These are phyloP conservation scores for Scleroderma citrinum DNA, from an alignment of 768 basidiomycete species.

Conservation along the genomic window DNA sequence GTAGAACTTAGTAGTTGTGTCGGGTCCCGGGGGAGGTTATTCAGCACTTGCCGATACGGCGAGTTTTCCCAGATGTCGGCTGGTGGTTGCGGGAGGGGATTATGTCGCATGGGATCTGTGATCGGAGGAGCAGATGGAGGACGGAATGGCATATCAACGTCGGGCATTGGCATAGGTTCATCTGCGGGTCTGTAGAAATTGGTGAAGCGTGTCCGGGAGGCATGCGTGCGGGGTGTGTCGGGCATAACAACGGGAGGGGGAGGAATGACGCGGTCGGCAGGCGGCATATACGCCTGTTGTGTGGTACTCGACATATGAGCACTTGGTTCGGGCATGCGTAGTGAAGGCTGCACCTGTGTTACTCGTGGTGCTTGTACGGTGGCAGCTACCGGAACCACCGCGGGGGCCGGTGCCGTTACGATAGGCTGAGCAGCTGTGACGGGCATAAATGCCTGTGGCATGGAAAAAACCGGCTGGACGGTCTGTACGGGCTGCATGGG, in stretches of 20 bases:
- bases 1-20: constrained; percentile 11
- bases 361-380: constrained; percentile 2
- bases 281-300: not conserved
- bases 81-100: constrained; percentile 64
- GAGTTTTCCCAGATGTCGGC: constrained; percentile 51
- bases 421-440: constrained; percentile 17
- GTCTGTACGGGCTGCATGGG: not conserved
- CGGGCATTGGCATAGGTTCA: not conserved
- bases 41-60: constrained; percentile 50
- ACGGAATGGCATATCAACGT: not conserved
- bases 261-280: too few species aligned
- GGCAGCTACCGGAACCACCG: constrained; percentile 2
- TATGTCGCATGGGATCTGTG: constrained; percentile 16
- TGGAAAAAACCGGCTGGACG: constrained; percentile 5
- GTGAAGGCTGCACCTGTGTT: constrained; percentile 13
- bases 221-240: constrained; percentile 7
- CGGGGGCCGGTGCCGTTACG: constrained; percentile 8
- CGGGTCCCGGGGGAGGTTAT: constrained; percentile 43
- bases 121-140: constrained; percentile 9
- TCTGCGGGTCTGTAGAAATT: constrained; percentile 21
- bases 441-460: constrained; percentile 24
- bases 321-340: constrained; percentile 18
- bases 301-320: too few species aligned
- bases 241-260: constrained; percentile 17
- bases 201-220: constrained; percentile 21